Evolutionary conservation across 1,284 basidiomycete species (phyloP), one percentile per base, ranked within the genome.

Genomic region (Irpex lacteus): DNA sequence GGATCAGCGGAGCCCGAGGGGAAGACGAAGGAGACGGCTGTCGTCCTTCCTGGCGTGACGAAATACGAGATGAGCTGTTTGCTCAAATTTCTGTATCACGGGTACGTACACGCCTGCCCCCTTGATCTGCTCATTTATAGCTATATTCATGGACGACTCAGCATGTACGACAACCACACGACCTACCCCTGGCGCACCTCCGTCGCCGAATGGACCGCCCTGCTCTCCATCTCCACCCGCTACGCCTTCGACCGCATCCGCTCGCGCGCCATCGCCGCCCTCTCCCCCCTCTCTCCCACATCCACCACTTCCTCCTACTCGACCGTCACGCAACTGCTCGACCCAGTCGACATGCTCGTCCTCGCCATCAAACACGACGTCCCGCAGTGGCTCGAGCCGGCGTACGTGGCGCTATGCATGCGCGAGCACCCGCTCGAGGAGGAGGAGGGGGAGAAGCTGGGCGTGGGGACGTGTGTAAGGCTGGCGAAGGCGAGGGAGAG

Each of bases 211-310:
- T 72, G 71, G 71, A 65, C 71, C n/a, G 59, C 66, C 50, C 60
- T 72, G 4, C 64, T 72, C 9, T 71, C 69, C 47, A 62, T 72
- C 47, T 69, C 71, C 5, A 68, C 66, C n/a, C 71, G 70, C 15
- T 38, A 44, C 15, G 40, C 40, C 40, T 44, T 44, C 40, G 40
- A 44, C 15, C 40, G 40, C 40, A 63, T 71, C 32, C 71, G 69
- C 40, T 62, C 60, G 3, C 68, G 70, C 21, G 70, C 71, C 3
- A 71, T 72, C 57, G 65, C 62, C 6, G 69, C 70, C 36, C 68
- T 73, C 36, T 63, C 69, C 40, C 40, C 40, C 70, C 36, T 67
- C 72, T 21, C 63, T 68, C 40, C 40, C 5, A 44, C 11, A 15
- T 44, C 40, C 40, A 11, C 8, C 4, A 44, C 40, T 3, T 61